These are phyloP conservation scores for Leishmania tarentolae DNA, from an alignment of 208 protist species.

Conservation along the genomic window DNA sequence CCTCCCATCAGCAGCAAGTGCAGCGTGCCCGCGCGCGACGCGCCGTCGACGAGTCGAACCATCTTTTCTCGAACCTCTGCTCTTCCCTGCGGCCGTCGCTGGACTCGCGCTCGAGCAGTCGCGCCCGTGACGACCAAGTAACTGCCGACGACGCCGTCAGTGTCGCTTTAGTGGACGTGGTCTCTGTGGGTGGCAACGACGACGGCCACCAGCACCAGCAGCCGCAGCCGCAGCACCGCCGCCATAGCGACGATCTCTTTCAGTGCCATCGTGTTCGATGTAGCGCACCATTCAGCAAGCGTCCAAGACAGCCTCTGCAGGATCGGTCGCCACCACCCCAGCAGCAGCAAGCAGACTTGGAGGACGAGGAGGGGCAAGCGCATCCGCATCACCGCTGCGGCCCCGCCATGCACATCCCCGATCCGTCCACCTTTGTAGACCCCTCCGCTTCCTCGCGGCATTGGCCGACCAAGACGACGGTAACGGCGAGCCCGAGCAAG, in stretches of 20 bases:
- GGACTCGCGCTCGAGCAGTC: slow-evolving; percentile 28
- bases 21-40: slow-evolving; percentile 13
- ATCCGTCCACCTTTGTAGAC: slow-evolving; percentile 26
- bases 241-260: slow-evolving; percentile 13
- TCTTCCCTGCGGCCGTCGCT: slow-evolving; percentile 10
- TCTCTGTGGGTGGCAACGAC: neutral
- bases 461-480: neutral
- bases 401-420: slow-evolving; percentile 26
- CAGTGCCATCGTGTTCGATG: slow-evolving; percentile 2
- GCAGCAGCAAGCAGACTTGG: neutral
- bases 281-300: slow-evolving; percentile 16
- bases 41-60: slow-evolving; percentile 9
- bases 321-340: neutral
- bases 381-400: neutral
- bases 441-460: neutral
- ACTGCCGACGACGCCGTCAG: neutral
- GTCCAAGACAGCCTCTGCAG: slow-evolving; percentile 6
- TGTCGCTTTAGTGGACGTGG: neutral
- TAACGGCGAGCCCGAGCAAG: neutral
- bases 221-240: neutral
- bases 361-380: neutral
- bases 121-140: slow-evolving; percentile 9
- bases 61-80: neutral
- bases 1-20: slow-evolving; percentile 15
- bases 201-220: neutral